These are phyloP conservation scores for Beverwykella pulmonaria DNA, from an alignment of 495 filamentous ascomycete species.

Conservation along the genomic window DNA sequence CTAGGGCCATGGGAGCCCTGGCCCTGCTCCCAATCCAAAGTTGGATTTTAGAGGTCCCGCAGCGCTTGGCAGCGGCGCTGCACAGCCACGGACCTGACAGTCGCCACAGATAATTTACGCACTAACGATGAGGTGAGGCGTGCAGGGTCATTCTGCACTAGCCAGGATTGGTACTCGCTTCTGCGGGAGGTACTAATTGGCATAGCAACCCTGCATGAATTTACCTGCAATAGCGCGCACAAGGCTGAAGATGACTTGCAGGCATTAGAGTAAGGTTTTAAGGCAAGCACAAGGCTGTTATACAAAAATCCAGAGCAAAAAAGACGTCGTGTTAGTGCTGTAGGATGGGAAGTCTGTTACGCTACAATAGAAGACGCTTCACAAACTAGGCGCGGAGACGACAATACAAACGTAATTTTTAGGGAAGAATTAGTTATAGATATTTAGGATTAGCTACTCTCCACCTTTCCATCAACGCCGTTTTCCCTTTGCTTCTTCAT, in stretches of 20 bases:
- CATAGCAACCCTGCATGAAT: constrained; percentile 18
- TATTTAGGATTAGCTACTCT: too few species aligned
- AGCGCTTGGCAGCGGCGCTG: constrained; percentile 20
- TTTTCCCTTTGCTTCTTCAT: too few species aligned
- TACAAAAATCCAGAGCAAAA: constrained; percentile 11
- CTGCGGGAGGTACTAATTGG: constrained; percentile 18
- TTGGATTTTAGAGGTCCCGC: constrained; percentile 22
- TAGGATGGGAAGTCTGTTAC: constrained; percentile 16
- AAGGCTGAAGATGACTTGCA: constrained; percentile 21
- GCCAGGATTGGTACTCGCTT: constrained; percentile 25
- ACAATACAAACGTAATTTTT: too few species aligned
- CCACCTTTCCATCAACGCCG: too few species aligned
- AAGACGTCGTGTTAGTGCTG: too few species aligned
- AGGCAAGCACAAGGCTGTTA: constrained; percentile 12
- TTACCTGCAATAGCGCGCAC: constrained; percentile 12
- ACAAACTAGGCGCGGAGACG: too few species aligned
- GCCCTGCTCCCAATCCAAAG: constrained; percentile 26
- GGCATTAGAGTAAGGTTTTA: constrained; percentile 16
- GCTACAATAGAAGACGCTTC: too few species aligned
- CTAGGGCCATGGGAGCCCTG: neutral
- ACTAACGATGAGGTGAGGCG: constrained; percentile 20
- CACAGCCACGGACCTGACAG: constrained; percentile 26
- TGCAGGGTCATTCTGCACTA: constrained; percentile 17
- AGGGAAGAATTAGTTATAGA: too few species aligned
- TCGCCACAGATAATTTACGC: constrained; percentile 23